These are phyloP conservation scores for Lagerstroemia speciosa DNA, from an alignment of 345 rosid species.

Conservation along the genomic window DNA sequence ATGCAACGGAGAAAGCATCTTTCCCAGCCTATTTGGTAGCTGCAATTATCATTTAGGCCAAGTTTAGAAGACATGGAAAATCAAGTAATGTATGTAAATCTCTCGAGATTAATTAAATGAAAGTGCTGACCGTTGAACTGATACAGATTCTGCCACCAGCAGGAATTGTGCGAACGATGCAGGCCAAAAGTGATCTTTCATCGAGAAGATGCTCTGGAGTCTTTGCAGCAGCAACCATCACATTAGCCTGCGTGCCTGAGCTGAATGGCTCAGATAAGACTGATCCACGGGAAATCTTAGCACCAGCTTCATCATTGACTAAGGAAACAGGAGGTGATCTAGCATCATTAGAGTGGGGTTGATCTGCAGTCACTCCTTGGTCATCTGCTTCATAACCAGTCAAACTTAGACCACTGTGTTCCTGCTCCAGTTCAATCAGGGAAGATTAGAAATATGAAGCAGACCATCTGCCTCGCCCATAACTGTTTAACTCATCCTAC, in stretches of 20 bases:
- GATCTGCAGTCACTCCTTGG: slow-evolving; percentile 44
- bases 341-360: slow-evolving; percentile 14
- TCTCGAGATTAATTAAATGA: neutral
- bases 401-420: slow-evolving; percentile 27
- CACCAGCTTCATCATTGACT: slow-evolving; percentile 23
- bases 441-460: slow-evolving; percentile 7
- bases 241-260: slow-evolving; percentile 30
- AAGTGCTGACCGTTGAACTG: slow-evolving; percentile 62
- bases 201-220: slow-evolving; percentile 53
- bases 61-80: neutral
- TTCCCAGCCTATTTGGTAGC: slow-evolving; percentile 90
- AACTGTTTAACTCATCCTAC: slow-evolving; percentile 4
- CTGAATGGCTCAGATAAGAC: slow-evolving; percentile 28
- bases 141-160: slow-evolving; percentile 88
- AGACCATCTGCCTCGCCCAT: neutral
- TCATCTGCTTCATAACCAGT: slow-evolving; percentile 28
- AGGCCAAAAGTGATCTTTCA: slow-evolving; percentile 82
- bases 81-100: neutral
- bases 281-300: slow-evolving; percentile 22
- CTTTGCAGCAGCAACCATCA: slow-evolving; percentile 27
- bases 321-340: slow-evolving; percentile 20
- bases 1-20: slow-evolving; percentile 93
- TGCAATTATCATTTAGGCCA: slow-evolving; percentile 15
- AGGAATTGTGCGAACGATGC: slow-evolving; percentile 92
- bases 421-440: slow-evolving; percentile 28